Percentiles rank a stretch among this genome's conserved stretches.
These are phyloP conservation scores for Carex sylvatica DNA, from an alignment of 202 grass and related monocot genomes.

Conservation along the genomic window DNA sequence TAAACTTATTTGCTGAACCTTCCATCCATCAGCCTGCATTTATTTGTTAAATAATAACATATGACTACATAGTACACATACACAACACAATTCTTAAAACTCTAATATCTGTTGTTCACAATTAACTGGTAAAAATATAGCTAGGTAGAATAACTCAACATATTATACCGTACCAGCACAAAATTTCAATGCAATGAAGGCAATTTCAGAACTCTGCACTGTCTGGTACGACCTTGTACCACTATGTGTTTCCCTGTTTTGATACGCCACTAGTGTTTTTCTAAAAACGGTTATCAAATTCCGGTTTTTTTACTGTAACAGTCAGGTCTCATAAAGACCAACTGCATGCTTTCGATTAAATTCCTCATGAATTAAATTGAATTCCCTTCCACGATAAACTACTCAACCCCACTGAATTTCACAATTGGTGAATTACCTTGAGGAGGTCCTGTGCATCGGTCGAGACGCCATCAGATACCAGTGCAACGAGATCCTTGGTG, in stretches of 20 bases:
- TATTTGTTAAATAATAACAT: not conserved
- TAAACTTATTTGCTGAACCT: slow-evolving; percentile 65
- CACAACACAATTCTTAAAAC: not conserved
- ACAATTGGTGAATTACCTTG: slow-evolving; percentile 20
- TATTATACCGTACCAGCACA: not conserved
- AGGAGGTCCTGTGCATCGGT: slow-evolving; percentile 57
- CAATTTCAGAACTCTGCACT: not conserved
- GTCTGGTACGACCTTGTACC: too few relatives aligned
- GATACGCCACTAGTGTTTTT: not conserved
- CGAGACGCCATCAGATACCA: slow-evolving; percentile 77
- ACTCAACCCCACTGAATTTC: not conserved
- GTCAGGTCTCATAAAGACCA: not conserved
- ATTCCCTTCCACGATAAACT: not conserved
- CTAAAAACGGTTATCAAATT: not conserved
- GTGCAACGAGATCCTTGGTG: slow-evolving; percentile 54
- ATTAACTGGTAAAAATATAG: not conserved
- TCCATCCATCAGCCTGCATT: slow-evolving; percentile 91
- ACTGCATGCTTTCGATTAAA: not conserved
- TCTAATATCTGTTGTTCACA: not conserved
- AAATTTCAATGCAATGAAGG: not conserved
- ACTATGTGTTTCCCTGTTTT: not conserved
- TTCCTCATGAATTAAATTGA: not conserved
- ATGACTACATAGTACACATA: not conserved
- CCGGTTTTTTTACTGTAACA: not conserved
- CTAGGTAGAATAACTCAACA: not conserved